Percentiles rank a stretch among this genome's conserved stretches.
Conservation (phyloP, 2,329 filamentous ascomycete genomes). For the Sclerotinia borealis region DNA sequence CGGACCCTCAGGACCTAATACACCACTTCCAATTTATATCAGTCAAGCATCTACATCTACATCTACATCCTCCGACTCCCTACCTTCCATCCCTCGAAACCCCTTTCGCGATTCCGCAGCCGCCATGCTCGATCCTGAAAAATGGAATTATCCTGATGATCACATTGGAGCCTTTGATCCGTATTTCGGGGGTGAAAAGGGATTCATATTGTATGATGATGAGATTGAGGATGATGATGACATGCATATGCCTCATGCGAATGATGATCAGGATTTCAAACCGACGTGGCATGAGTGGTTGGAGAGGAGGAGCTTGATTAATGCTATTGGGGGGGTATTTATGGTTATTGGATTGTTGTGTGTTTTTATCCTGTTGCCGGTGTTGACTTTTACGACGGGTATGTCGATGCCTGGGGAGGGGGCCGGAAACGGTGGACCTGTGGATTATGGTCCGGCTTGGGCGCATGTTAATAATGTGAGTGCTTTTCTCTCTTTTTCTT, state of each 20-base stretch:
- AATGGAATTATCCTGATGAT: slow-evolving; percentile 41
- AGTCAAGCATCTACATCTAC: slow-evolving; percentile 1
- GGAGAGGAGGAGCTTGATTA: slow-evolving; percentile 37
- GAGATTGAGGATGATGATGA: slow-evolving; percentile 48
- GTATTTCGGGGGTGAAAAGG: slow-evolving; percentile 36
- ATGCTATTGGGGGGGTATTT: slow-evolving; percentile 34
- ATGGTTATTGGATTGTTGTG: slow-evolving; percentile 42
- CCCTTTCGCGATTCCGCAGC: slow-evolving; percentile 23
- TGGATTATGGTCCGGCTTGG: slow-evolving; percentile 33
- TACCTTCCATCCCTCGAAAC: slow-evolving; percentile 9
- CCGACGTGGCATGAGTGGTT: slow-evolving; percentile 41
- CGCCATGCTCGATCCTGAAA: slow-evolving; percentile 30
- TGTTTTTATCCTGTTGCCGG: slow-evolving; percentile 45
- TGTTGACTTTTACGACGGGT: slow-evolving; percentile 39
- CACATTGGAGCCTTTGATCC: slow-evolving; percentile 39
- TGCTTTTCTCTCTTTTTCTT: not conserved
- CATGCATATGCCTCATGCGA: slow-evolving; percentile 46
- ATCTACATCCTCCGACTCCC: slow-evolving; percentile 14
- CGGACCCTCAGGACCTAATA: not conserved
- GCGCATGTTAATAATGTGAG: slow-evolving; percentile 39
- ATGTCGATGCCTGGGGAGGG: slow-evolving; percentile 1
- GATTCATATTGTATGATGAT: slow-evolving; percentile 40
- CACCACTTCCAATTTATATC: not conserved
- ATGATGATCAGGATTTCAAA: slow-evolving; percentile 40
- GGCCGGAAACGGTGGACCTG: not conserved